These are phyloP conservation scores for Epicoccum sorghinum DNA, from an alignment of 2,329 filamentous ascomycete species.

Conservation along the genomic window DNA sequence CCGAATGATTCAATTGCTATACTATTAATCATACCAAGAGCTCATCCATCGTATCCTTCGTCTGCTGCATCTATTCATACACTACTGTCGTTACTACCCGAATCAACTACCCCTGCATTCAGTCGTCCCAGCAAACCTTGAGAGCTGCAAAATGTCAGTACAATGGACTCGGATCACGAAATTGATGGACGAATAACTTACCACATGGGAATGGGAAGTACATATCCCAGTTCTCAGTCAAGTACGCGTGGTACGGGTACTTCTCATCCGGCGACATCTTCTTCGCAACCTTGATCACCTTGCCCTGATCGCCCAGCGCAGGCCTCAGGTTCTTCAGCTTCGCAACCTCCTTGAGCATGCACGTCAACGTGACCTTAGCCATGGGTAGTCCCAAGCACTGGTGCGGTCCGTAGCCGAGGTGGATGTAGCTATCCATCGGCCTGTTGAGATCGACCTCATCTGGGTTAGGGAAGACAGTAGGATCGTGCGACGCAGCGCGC, in stretches of 20 bases:
- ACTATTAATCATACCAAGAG: neutral
- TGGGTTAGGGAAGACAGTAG: slow-evolving; percentile 50
- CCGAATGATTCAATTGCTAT: too few relatives aligned
- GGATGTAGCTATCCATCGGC: slow-evolving; percentile 52
- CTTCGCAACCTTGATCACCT: slow-evolving; percentile 52
- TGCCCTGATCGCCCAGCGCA: slow-evolving; percentile 48
- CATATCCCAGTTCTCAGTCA: slow-evolving; percentile 56
- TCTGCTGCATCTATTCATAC: too few relatives aligned
- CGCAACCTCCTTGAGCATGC: slow-evolving; percentile 54
- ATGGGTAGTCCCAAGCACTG: slow-evolving; percentile 53
- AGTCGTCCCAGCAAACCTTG: slow-evolving; percentile 39
- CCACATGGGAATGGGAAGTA: slow-evolving; percentile 56
- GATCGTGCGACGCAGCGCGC: slow-evolving; percentile 50
- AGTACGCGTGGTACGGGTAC: slow-evolving; percentile 51
- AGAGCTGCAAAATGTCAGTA: slow-evolving; percentile 29
- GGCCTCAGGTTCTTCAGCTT: slow-evolving; percentile 48
- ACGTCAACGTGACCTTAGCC: slow-evolving; percentile 51
- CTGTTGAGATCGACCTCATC: slow-evolving; percentile 48
- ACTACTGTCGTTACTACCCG: too few relatives aligned
- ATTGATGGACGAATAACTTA: slow-evolving; percentile 37
- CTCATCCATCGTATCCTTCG: neutral
- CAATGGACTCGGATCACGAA: too few relatives aligned
- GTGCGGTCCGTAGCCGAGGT: slow-evolving; percentile 52
- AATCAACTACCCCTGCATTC: neutral
- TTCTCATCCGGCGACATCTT: slow-evolving; percentile 31